Evolutionary conservation across 2,329 filamentous ascomycete species (phyloP).

Genomic region (Penicillium glabrum): DNA sequence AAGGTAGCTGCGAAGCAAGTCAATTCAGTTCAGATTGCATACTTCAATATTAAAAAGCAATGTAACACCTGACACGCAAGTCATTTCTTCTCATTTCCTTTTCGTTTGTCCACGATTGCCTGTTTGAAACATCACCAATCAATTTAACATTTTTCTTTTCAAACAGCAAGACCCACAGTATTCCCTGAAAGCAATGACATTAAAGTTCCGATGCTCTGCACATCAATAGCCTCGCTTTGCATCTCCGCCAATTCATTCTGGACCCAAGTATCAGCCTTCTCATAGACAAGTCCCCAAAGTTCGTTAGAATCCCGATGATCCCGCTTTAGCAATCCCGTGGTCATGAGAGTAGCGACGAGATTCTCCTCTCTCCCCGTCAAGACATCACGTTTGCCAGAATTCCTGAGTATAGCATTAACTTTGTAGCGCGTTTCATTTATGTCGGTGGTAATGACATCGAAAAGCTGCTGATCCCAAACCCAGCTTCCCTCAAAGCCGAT

Average conservation of each 20-base stretch:
- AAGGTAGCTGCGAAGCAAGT: neutral
- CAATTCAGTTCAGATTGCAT: neutral
- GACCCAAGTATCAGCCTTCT: conserved; percentile 18
- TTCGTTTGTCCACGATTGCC: neutral
- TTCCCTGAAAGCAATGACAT: too few relatives aligned
- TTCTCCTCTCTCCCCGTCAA: neutral
- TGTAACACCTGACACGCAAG: neutral
- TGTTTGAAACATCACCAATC: too few relatives aligned
- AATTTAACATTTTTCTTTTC: too few relatives aligned
- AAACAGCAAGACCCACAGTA: neutral
- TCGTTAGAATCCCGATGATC: neutral
- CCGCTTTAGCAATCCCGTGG: conserved; percentile 8
- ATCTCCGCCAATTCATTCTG: neutral
- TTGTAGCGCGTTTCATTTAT: neutral
- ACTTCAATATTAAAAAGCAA: neutral
- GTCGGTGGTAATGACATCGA: conserved; percentile 18
- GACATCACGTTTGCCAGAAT: neutral
- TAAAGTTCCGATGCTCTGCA: too few relatives aligned
- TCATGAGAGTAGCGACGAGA: conserved; percentile 14
- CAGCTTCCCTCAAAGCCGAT: conserved; percentile 54
- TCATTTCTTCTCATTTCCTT: neutral
- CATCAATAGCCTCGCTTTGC: neutral
- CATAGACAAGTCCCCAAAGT: conserved; percentile 17
- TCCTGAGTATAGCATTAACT: neutral
- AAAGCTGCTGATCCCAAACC: conserved; percentile 34